phyloP scores from a whole-genome alignment of 1,284 basidiomycete species.

The Marasmius tenuissimus region DNA sequence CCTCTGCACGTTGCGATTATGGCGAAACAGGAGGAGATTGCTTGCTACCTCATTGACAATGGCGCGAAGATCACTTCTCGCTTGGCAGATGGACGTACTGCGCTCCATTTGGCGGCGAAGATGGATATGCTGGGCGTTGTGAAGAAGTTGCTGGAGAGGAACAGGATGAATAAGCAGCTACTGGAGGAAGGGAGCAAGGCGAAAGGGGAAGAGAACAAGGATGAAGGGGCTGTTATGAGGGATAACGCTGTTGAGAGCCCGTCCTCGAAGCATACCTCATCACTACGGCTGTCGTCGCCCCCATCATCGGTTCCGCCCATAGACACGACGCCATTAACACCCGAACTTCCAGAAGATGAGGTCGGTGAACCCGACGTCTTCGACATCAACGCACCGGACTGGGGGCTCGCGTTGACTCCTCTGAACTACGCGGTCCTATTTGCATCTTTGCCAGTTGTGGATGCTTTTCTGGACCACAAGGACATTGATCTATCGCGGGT shows the following conservation, averaged over 20 bases:
- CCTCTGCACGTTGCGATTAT: slow-evolving; percentile 55
- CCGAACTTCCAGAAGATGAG: slow-evolving; percentile 17
- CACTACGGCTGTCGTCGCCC: too few species aligned
- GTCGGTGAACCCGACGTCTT: slow-evolving; percentile 33
- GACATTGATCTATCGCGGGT: slow-evolving; percentile 41
- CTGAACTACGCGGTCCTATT: slow-evolving; percentile 52
- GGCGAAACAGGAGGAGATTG: slow-evolving; percentile 42
- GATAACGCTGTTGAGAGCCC: slow-evolving; percentile 1
- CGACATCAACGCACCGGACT: slow-evolving; percentile 51
- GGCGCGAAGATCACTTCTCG: slow-evolving; percentile 54
- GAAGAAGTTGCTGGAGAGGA: slow-evolving; percentile 49
- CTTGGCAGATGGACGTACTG: slow-evolving; percentile 52
- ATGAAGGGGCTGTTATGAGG: slow-evolving; percentile 16
- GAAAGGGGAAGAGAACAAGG: slow-evolving; percentile 17
- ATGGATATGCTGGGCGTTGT: slow-evolving; percentile 40
- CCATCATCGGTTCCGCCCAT: too few species aligned
- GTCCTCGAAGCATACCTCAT: too few species aligned
- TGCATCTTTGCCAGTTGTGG: slow-evolving; percentile 42
- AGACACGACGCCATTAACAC: too few species aligned
- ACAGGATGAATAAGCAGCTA: slow-evolving; percentile 34
- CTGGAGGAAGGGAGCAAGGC: slow-evolving; percentile 26
- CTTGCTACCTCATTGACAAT: slow-evolving; percentile 49
- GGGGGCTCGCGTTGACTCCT: slow-evolving; percentile 56
- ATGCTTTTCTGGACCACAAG: slow-evolving; percentile 43
- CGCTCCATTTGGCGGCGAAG: slow-evolving; percentile 57